Base-by-base conservation (phyloP, 148 eudicot species). In the Cornus controversa region DNA sequence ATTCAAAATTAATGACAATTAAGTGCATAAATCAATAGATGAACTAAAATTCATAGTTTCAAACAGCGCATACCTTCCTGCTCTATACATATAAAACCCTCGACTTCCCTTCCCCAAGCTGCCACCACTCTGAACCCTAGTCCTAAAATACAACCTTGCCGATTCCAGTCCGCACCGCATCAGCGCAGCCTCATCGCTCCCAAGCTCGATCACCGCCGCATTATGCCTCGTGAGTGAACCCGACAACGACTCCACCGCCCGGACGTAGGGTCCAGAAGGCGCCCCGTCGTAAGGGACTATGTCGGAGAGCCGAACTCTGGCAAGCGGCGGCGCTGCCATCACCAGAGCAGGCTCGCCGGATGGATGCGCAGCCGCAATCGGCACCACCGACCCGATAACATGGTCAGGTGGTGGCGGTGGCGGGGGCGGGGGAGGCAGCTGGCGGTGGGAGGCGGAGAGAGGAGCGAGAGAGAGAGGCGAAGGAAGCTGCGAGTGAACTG, bases 101-200 rank as follows among this genome's bases (percentile, higher is more conserved):
- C 87, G 80, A 47, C 80, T 82, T 10, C 87, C 85, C 75, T 81
- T 87, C 9, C 81, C 74, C 31, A 72, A 40, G 22, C 67, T 36
- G 22, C 81, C 75, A 13, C 71, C 74, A 70, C 20, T 72, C 26
- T 82, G 86, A 77, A 82, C 63, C 80, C 88, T 81, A 66, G 77
- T 85, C 79, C 91, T 85, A 75, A 92, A 94, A 74, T 80, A 92
- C 80, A 89, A 66, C 79, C 93, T 85, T 3, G 91, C 80, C 1
- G 93, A 76, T 77, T 92, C 97, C 79, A 94, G 80, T 6, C 94
- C 97, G 37, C 97, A 94, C 67, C 94, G 78, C 76, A 94, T 65
- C 70, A 92, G 28, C 27, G 97, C 92, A 23, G 91, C 85, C 71
- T 88, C 97, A 11, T 91, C 86, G 24, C 77, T 47, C 28, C 87